A percentile compares a stretch with the other conserved stretches of the same genome.
Conservation (phyloP, 78 protist species). For the Monosiga brevicollis region DNA sequence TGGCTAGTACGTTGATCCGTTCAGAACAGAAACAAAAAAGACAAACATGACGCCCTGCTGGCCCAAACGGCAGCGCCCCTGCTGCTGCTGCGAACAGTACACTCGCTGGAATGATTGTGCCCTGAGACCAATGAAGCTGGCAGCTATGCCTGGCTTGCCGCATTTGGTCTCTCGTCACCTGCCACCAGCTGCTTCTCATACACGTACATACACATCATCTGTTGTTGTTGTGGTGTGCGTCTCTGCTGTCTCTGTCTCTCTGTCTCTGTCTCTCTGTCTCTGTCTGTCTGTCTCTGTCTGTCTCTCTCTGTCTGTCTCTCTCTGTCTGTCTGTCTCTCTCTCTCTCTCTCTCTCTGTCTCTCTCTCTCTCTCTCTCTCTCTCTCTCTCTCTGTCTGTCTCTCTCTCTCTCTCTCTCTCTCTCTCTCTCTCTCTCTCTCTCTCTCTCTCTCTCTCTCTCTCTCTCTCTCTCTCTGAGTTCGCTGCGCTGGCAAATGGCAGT, state of each 20-base stretch:
- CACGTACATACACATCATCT: not conserved
- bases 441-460: slow-evolving; percentile 1
- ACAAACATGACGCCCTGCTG: too few relatives aligned
- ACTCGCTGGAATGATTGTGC: not conserved
- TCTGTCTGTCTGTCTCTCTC: not conserved
- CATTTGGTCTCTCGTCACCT: not conserved
- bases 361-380: not conserved
- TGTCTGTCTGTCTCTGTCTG: not conserved
- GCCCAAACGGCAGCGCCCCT: not conserved
- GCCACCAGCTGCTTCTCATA: not conserved
- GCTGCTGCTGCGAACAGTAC: not conserved
- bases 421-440: slow-evolving; percentile 1
- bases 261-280: not conserved
- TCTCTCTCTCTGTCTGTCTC: not conserved
- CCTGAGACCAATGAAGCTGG: too few relatives aligned
- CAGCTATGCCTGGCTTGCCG: not conserved
- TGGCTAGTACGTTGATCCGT: too few relatives aligned
- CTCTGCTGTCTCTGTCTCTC: not conserved
- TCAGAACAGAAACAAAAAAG: too few relatives aligned
- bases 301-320: not conserved
- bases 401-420: slow-evolving; percentile 1
- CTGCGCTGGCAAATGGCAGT: too few relatives aligned
- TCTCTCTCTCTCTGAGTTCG: slow-evolving; percentile 1
- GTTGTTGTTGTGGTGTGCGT: not conserved
- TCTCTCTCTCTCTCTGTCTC: not conserved